Evolutionary conservation across 2,329 filamentous ascomycete genomes (phyloP).

Genomic region (Phyllosticta paracitricarpa): DNA sequence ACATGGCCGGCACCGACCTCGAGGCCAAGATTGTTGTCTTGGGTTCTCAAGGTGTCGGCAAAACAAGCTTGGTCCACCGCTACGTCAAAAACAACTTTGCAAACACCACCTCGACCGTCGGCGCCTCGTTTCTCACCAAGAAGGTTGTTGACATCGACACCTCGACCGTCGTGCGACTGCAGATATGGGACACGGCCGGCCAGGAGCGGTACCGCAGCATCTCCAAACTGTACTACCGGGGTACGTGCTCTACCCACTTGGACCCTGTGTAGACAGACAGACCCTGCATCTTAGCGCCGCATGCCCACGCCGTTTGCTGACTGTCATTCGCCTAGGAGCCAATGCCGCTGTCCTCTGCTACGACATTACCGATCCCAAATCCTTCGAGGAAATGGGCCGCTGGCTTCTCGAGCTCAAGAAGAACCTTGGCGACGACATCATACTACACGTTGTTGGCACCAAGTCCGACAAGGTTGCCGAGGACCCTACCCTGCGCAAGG

Average conservation of each 20-base stretch:
- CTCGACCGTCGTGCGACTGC: constrained; percentile 77
- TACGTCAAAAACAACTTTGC: constrained; percentile 62
- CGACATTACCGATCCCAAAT: constrained; percentile 77
- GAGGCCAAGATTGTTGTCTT: constrained; percentile 77
- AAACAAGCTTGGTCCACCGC: constrained; percentile 68
- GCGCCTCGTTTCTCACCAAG: constrained; percentile 52
- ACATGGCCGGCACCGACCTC: constrained; percentile 39
- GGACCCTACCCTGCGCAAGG: constrained; percentile 67
- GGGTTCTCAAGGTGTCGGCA: constrained; percentile 69
- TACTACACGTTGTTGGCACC: constrained; percentile 86
- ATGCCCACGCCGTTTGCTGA: constrained; percentile 1
- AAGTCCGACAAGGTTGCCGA: constrained; percentile 71
- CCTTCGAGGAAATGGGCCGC: constrained; percentile 83
- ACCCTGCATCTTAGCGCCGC: constrained; percentile 6
- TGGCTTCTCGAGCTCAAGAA: constrained; percentile 80
- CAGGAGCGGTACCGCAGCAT: constrained; percentile 95
- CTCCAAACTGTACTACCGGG: constrained; percentile 85
- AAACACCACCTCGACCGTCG: constrained; percentile 38
- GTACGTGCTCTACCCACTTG: constrained; percentile 16
- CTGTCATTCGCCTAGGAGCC: constrained; percentile 46
- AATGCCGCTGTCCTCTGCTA: constrained; percentile 93
- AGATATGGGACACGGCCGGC: constrained; percentile 94
- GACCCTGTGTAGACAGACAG: not conserved
- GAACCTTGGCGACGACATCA: constrained; percentile 65
- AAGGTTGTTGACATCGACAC: constrained; percentile 66